phyloP scores from a whole-genome alignment of 169 alveolate genomes.

The Eimeria necatrix region DNA sequence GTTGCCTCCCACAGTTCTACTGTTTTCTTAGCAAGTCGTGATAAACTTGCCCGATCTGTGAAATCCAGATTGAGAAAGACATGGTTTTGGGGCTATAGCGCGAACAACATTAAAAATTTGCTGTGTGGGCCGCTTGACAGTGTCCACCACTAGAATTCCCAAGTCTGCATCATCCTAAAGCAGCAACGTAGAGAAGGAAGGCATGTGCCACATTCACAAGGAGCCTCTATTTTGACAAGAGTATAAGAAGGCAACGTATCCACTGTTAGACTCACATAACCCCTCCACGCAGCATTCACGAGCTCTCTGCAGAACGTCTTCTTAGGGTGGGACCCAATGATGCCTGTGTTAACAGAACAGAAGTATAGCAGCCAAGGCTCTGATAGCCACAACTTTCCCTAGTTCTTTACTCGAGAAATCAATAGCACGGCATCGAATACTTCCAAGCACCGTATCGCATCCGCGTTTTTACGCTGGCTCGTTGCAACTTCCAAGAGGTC shows the following conservation, averaged over 20 bases:
- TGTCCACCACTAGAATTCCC: constrained; percentile 88
- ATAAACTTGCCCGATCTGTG: constrained; percentile 52
- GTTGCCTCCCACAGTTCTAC: not conserved
- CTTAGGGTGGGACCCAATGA: constrained; percentile 90
- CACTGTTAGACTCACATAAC: constrained; percentile 81
- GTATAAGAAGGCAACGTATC: not conserved
- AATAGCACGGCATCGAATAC: no score
- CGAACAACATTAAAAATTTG: constrained; percentile 87
- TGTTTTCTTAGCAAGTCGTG: not conserved
- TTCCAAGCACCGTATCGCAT: no score
- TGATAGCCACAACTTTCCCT: no score
- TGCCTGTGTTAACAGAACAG: constrained; percentile 70
- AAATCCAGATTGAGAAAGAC: constrained; percentile 47
- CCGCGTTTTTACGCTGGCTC: no score
- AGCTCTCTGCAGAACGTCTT: constrained; percentile 88
- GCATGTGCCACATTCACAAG: not conserved
- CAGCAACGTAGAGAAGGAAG: not conserved
- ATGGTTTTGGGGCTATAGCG: constrained; percentile 85
- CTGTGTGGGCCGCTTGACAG: constrained; percentile 91
- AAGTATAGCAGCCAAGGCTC: no score
- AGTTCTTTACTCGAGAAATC: no score
- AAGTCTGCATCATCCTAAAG: constrained; percentile 90
- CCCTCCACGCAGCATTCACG: constrained; percentile 92
- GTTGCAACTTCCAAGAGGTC: no score
- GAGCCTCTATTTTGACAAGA: not conserved